A percentile compares a stretch with the other conserved stretches of the same genome.
Evolutionary conservation across 345 rosid species (phyloP).

Genomic region (Reutealis trisperma): DNA sequence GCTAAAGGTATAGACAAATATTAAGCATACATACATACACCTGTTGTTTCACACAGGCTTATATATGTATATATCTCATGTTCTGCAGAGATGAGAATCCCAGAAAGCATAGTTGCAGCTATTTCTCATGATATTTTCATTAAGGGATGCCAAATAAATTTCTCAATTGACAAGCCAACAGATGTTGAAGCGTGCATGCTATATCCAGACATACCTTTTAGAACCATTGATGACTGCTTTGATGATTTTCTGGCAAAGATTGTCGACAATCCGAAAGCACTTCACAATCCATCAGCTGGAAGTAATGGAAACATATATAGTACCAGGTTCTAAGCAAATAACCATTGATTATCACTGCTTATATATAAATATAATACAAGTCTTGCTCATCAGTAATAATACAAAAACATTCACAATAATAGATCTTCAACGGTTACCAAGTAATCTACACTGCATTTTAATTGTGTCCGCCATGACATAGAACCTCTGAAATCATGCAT

Average conservation of each 20-base stretch:
- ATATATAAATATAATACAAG: too few relatives aligned
- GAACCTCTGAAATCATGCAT: not conserved
- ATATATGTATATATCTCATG: not conserved
- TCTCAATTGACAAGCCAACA: conserved; percentile 17
- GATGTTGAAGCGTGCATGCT: conserved; percentile 30
- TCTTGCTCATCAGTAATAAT: too few relatives aligned
- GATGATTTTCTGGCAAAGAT: conserved; percentile 10
- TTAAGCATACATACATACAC: too few relatives aligned
- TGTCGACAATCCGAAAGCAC: not conserved
- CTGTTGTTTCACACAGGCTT: too few relatives aligned
- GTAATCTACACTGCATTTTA: not conserved
- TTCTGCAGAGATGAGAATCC: conserved; percentile 36
- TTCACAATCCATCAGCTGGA: too few relatives aligned
- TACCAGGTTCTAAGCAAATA: conserved; percentile 7
- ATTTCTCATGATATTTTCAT: conserved; percentile 42
- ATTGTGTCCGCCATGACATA: not conserved
- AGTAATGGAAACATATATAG: not conserved
- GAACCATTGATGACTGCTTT: conserved; percentile 33
- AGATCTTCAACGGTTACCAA: not conserved
- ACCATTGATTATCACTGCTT: conserved; percentile 9
- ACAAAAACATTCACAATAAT: not conserved
- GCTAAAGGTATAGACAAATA: conserved; percentile 22
- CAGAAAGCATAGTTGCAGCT: conserved; percentile 36
- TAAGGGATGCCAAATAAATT: conserved; percentile 37
- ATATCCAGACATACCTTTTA: conserved; percentile 25